Evolutionary conservation across 108 stramenopile genomes (phyloP), one percentile per base, ranked within the genome.

Genomic region (Cyclotella distinguenda): DNA sequence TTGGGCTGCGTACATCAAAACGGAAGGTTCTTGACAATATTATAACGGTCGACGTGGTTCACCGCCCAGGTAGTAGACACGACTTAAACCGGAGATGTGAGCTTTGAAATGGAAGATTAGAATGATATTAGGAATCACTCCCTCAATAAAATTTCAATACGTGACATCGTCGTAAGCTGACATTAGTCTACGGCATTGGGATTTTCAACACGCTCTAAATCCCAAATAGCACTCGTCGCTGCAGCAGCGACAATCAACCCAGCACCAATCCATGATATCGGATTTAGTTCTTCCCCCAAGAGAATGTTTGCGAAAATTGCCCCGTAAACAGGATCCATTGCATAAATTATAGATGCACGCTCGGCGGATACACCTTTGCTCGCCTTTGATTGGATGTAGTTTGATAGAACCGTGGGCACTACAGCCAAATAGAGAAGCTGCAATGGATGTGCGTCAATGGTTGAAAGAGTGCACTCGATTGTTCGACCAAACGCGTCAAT

Each of bases 261-360:
- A 18, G 90, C 89, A n/a, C 94, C 94, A 7, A 89, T 35, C 44
- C 72, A 72, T 12, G 82, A 84, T 21, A 62, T 60, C 34, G 34
- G 32, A 19, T 76, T 72, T 10, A 95, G 70, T 9, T 58, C 66
- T 76, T 95, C 94, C 13, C 85, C 88, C n/a, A 95, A 58, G 44
- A 87, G 60, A 9, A 88, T 21, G 65, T 74, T 77, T 1, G 89
- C 82, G 72, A 91, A 92, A 28, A 86, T 18, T 4, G 94, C 94
- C 33, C 90, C 94, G 60, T 88, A 95, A 3, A 95, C 87, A 12
- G 94, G 94, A 83, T 95, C 94, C 74, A 91, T 83, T 25, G 88
- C 87, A 71, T 92, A 95, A 22, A 95, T 87, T 5, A 95, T 81
- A 6, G 86, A 83, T 10, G 94, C 94, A 19, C 88, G 78, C 62